A percentile compares a stretch with the other conserved stretches of the same genome.
These are phyloP conservation scores for Piper betle DNA, from an alignment of 164 flowering plant genomes.

Conservation along the genomic window DNA sequence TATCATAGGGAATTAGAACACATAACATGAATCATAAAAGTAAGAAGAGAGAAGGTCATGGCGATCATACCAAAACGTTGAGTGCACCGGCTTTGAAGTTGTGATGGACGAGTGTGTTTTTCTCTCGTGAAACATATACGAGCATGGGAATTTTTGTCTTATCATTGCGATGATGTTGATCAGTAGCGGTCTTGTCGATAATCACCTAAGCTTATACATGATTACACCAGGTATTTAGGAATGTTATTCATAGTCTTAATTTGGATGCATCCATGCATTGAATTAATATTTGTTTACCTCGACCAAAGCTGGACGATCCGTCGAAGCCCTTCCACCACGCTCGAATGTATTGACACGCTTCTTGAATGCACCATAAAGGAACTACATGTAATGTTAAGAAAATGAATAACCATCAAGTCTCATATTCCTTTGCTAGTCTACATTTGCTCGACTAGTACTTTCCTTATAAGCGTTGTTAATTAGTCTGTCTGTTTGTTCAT, in stretches of 20 bases:
- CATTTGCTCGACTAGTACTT: too few relatives aligned
- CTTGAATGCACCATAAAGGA: constrained; percentile 5
- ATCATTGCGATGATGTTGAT: not conserved
- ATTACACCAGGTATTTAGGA: too few relatives aligned
- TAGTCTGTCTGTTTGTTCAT: too few relatives aligned
- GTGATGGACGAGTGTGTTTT: constrained; percentile 1
- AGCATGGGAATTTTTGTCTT: constrained; percentile 6
- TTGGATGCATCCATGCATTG: not conserved
- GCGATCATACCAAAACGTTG: too few relatives aligned
- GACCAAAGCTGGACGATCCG: constrained; percentile 3
- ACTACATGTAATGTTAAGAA: constrained; percentile 5
- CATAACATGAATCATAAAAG: too few relatives aligned
- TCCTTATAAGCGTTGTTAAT: too few relatives aligned
- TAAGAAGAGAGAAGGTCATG: too few relatives aligned
- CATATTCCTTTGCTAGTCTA: too few relatives aligned
- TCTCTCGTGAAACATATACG: constrained; percentile 4
- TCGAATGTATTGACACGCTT: constrained; percentile 1
- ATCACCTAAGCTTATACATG: not conserved
- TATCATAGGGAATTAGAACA: too few relatives aligned
- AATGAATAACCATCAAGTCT: too few relatives aligned
- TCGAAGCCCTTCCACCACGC: not conserved
- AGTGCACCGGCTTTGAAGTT: constrained; percentile 6
- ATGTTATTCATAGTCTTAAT: not conserved
- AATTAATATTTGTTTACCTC: not conserved
- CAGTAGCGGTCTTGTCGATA: not conserved